phyloP scores from a whole-genome alignment of 768 basidiomycete genomes.

The Zangia roseola region DNA sequence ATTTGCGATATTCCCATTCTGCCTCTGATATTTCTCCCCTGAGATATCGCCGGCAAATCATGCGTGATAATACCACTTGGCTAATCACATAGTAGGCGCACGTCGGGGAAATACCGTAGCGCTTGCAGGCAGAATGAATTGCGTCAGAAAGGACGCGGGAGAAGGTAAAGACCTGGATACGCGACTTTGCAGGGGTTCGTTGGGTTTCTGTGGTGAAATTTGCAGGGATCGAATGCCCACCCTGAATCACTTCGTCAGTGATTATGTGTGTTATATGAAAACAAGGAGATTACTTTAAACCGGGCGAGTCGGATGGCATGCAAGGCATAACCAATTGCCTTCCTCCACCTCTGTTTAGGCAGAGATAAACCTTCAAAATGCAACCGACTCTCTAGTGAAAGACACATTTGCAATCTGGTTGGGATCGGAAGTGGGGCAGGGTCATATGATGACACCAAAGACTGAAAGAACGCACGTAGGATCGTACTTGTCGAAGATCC shows the following conservation, averaged over 20 bases:
- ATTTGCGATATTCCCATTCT: constrained; percentile 51
- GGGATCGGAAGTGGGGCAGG: constrained; percentile 23
- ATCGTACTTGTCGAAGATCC: constrained; percentile 45
- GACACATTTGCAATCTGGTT: constrained; percentile 40
- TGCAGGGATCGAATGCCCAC: constrained; percentile 53
- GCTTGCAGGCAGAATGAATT: constrained; percentile 39
- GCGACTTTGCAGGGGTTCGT: constrained; percentile 41
- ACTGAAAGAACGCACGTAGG: constrained; percentile 43
- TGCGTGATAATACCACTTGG: constrained; percentile 49
- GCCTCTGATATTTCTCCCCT: constrained; percentile 43
- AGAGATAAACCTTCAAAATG: constrained; percentile 30
- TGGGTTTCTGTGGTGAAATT: constrained; percentile 35
- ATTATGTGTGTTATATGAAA: neutral
- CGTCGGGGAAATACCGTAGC: constrained; percentile 45
- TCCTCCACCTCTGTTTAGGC: constrained; percentile 44
- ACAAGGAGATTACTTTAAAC: constrained; percentile 32
- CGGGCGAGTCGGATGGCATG: constrained; percentile 29
- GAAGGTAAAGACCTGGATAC: constrained; percentile 21
- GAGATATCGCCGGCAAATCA: constrained; percentile 44
- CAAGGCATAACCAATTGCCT: constrained; percentile 43
- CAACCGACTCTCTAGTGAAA: constrained; percentile 39
- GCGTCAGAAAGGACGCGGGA: constrained; percentile 27
- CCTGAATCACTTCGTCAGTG: constrained; percentile 31
- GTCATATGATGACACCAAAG: constrained; percentile 25
- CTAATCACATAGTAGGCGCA: constrained; percentile 46